These are phyloP conservation scores for Zopfochytrium polystomum DNA, from an alignment of 371 early-diverging fungal genomes.

Conservation along the genomic window DNA sequence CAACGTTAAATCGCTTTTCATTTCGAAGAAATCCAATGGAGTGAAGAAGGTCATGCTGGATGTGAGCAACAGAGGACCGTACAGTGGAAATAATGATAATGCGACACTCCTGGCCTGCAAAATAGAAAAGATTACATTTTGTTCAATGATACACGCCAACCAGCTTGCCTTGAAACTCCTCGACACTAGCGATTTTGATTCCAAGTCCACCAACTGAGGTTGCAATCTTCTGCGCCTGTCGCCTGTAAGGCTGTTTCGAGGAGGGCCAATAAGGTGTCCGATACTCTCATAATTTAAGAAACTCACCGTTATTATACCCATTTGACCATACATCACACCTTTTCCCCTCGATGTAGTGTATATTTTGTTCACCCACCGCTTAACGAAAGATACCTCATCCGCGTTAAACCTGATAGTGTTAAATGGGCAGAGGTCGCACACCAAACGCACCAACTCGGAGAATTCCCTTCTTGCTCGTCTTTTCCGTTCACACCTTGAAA, in stretches of 20 bases:
- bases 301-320: conserved; percentile 6
- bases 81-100: conserved; percentile 49
- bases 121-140: background rate
- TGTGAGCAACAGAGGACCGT: conserved; percentile 35
- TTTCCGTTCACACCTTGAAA: conserved; percentile 28
- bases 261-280: conserved; percentile 18
- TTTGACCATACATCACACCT: background rate
- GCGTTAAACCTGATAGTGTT: conserved; percentile 12
- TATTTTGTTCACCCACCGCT: conserved; percentile 1
- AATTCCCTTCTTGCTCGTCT: conserved; percentile 30
- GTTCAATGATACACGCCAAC: background rate
- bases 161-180: conserved; percentile 29
- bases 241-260: conserved; percentile 26
- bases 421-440: too few species aligned
- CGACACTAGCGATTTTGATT: conserved; percentile 23
- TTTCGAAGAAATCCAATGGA: conserved; percentile 47
- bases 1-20: conserved; percentile 55
- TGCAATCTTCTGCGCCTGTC: conserved; percentile 21
- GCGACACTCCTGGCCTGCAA: conserved; percentile 44
- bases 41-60: conserved; percentile 44
- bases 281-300: too few species aligned
- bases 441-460: conserved; percentile 37
- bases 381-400: conserved; percentile 6
- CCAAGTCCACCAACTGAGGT: background rate
- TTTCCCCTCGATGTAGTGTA: background rate